phyloP scores from a whole-genome alignment of 176 grass and related monocot genomes.

The Triticum turgidum region DNA sequence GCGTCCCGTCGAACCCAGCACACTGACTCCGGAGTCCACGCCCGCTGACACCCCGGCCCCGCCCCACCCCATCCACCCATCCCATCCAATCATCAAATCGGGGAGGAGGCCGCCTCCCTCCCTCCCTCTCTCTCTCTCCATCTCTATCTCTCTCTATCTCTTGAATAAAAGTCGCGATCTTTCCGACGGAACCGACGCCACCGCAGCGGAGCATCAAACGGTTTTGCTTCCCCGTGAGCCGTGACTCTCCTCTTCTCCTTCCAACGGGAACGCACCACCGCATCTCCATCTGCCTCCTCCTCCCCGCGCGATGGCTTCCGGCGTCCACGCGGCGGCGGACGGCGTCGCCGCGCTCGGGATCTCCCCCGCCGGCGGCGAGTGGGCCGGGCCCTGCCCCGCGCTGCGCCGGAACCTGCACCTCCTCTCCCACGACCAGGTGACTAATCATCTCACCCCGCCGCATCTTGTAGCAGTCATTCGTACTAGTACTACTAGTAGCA shows the following conservation, averaged over 20 bases:
- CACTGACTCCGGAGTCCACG: no score
- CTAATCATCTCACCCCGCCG: background rate
- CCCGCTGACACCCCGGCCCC: no score
- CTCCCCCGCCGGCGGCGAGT: constrained; percentile 11
- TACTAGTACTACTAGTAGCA: no score
- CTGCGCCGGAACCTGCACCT: constrained; percentile 41
- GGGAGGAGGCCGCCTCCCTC: background rate
- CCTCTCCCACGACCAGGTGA: constrained; percentile 54
- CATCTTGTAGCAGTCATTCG: no score
- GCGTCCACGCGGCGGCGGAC: constrained; percentile 18
- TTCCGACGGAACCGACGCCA: background rate
- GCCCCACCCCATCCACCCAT: no score
- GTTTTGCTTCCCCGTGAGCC: background rate
- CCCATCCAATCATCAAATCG: no score
- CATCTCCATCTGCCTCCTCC: background rate
- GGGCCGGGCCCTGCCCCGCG: constrained; percentile 14
- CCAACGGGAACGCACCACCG: background rate
- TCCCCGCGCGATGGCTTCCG: constrained; percentile 31
- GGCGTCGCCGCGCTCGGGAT: constrained; percentile 36
- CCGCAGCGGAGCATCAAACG: background rate
- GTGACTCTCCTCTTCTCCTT: no score
- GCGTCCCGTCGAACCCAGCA: no score
- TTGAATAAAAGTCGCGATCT: background rate
- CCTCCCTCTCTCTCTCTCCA: background rate
- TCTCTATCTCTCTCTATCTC: background rate